Percentiles rank a stretch among this genome's conserved stretches.
These are phyloP conservation scores for Geotrichum citri-aurantii DNA, from an alignment of 1,139 yeast species.

Conservation along the genomic window DNA sequence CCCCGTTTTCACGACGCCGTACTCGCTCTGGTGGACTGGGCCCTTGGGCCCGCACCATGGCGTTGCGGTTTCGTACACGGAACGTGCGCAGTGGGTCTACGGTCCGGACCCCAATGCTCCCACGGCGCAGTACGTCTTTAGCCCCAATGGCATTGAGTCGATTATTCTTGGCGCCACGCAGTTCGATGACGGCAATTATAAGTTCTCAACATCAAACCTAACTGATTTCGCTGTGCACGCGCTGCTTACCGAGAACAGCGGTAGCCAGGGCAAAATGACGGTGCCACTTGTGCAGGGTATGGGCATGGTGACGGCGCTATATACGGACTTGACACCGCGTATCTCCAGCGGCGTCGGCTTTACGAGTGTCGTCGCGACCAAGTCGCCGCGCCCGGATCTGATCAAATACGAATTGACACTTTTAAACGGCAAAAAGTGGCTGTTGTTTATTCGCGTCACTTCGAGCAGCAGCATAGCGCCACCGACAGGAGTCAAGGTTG, in stretches of 20 bases:
- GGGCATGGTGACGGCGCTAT: conserved; percentile 67
- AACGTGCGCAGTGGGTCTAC: conserved; percentile 52
- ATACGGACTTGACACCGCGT: conserved; percentile 48
- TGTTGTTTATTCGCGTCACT: conserved; percentile 53
- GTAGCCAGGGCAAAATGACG: conserved; percentile 23
- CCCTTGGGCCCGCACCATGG: conserved; percentile 40
- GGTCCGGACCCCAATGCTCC: conserved; percentile 46
- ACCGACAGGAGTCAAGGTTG: conserved; percentile 33
- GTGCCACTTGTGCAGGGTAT: conserved; percentile 60
- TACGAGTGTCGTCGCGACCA: conserved; percentile 35
- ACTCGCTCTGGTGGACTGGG: conserved; percentile 5
- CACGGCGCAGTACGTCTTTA: conserved; percentile 35
- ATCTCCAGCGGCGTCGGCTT: conserved; percentile 54
- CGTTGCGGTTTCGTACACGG: conserved; percentile 62
- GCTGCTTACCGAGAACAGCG: conserved; percentile 45
- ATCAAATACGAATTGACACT: conserved; percentile 55
- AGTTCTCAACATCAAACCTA: conserved; percentile 25
- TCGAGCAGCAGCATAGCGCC: conserved; percentile 34
- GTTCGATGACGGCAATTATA: conserved; percentile 25
- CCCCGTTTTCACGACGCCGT: conserved; percentile 14
- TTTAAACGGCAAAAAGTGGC: conserved; percentile 49
- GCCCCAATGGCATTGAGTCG: conserved; percentile 38
- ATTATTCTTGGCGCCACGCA: conserved; percentile 33
- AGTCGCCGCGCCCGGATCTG: conserved; percentile 29
- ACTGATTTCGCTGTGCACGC: conserved; percentile 50